Evolutionary conservation across 2,329 filamentous ascomycete genomes (phyloP).

Genomic region (Apiospora saccharicola): DNA sequence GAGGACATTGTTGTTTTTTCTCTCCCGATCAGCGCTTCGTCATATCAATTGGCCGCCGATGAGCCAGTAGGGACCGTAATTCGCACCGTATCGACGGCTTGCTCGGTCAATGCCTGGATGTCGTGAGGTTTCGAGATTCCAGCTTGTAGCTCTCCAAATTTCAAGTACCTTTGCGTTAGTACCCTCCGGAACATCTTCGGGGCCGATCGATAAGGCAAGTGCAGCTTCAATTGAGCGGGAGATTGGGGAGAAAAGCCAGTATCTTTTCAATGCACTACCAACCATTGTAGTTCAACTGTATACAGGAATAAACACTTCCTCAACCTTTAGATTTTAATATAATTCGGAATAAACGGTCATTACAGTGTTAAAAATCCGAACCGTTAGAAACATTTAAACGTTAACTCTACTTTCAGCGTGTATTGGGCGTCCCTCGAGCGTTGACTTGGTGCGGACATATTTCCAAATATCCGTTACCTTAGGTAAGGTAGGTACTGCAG

Average conservation of each 20-base stretch:
- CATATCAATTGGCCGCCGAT: slow-evolving; percentile 25
- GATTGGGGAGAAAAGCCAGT: not conserved
- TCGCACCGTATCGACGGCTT: slow-evolving; percentile 16
- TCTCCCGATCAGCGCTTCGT: slow-evolving; percentile 24
- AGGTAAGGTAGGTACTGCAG: too few species aligned
- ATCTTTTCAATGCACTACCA: too few species aligned
- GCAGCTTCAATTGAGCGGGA: not conserved
- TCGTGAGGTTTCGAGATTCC: not conserved
- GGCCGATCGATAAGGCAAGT: not conserved
- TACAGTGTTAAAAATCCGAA: too few species aligned
- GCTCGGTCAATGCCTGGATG: slow-evolving; percentile 8
- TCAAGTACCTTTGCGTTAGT: slow-evolving; percentile 1
- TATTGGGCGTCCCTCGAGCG: too few species aligned
- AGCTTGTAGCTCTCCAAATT: not conserved
- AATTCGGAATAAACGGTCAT: too few species aligned
- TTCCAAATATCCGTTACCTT: too few species aligned
- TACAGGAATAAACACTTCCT: too few species aligned
- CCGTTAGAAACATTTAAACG: too few species aligned
- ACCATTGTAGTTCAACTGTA: too few species aligned
- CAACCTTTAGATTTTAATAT: too few species aligned
- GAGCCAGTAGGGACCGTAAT: not conserved
- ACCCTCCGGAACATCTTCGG: not conserved
- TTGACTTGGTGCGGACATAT: too few species aligned
- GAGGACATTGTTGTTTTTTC: slow-evolving; percentile 38
- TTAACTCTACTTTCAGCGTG: too few species aligned